phyloP scores from a whole-genome alignment of 805 yeast genomes.

The Ogataea polymorpha region DNA sequence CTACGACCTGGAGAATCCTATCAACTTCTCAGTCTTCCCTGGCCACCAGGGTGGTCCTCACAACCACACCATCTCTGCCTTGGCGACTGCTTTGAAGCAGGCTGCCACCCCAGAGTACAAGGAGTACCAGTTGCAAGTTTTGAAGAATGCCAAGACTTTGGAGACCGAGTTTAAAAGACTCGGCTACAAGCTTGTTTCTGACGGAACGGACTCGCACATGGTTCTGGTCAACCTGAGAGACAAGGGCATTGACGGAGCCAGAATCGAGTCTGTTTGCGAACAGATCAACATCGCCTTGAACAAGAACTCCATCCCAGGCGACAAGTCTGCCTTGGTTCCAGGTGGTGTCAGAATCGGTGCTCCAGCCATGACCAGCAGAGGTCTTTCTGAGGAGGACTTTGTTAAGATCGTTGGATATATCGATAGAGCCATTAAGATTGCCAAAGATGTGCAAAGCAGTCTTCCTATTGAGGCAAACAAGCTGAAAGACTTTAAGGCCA shows the following conservation, averaged over 20 bases:
- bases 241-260: constrained; percentile 93
- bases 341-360: constrained; percentile 98
- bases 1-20: constrained; percentile 90
- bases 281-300: constrained; percentile 91
- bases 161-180: constrained; percentile 68
- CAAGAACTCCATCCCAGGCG: constrained; percentile 98
- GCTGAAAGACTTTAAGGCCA: constrained; percentile 92
- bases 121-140: constrained; percentile 84
- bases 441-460: constrained; percentile 68
- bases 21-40: constrained; percentile 98
- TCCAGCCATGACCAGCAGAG: constrained; percentile 98
- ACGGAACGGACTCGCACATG: constrained; percentile 97
- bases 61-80: constrained; percentile 96
- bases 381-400: constrained; percentile 86
- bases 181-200: constrained; percentile 82
- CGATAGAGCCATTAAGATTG: constrained; percentile 72
- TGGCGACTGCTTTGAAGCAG: constrained; percentile 96
- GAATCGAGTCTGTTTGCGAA: constrained; percentile 94
- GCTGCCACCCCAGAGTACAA: constrained; percentile 87
- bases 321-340: constrained; percentile 93
- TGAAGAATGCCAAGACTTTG: constrained; percentile 82
- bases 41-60: constrained; percentile 99
- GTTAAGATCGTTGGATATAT: constrained; percentile 74
- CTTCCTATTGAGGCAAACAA: constrained; percentile 92
- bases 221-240: constrained; percentile 85